Evolutionary conservation across 2,329 filamentous ascomycete genomes (phyloP), one percentile per base, ranked within the genome.

Genomic region (Paecilomyces formosus): DNA sequence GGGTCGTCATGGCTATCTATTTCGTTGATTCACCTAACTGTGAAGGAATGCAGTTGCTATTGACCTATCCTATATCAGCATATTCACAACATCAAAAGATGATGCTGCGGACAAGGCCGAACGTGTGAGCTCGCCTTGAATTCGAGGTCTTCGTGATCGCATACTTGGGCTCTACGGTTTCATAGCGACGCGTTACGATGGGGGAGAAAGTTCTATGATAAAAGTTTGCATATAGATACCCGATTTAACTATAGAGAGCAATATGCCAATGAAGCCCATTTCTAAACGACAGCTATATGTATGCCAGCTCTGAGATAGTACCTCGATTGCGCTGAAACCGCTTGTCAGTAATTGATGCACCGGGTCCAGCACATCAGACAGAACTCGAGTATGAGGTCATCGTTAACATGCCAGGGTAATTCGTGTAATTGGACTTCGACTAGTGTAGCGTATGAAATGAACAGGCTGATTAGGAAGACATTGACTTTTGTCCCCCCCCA

Each of bases 321-420:
- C 81, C 0, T 64, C 82, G 24, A 76, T 82, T 45, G 80, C 78
- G 2, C 67, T 81, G 53, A 81, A 82, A 57, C 80, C 79, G 0
- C 64, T 82, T 2, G 35, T 39, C 3, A 18, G 35, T 3, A 39
- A 18, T 15, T 39, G 35, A 15, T 39, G 3, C 15, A 39, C 33
- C 13, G 12, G 12, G 1, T 15, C n/a, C 35, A 18, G 13, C 35
- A 39, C 7, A 15, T 2, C 6, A 39, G 35, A 39, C 13, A 39
- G 35, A 15, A 15, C 35, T 39, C 3, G 6, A 18, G 15, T 39
- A 3, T 18, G 13, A 39, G 35, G 13, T 13, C 3, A 3, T n/a
- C 35, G 3, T 15, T 13, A 39, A 39, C 13, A 39, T 39, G 35
- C 13, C 35, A 39, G n/a, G 35, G 9, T 15, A 39, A 39, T 15